phyloP scores from a whole-genome alignment of 2,329 filamentous ascomycete genomes.

The Colletotrichum caudatum region DNA sequence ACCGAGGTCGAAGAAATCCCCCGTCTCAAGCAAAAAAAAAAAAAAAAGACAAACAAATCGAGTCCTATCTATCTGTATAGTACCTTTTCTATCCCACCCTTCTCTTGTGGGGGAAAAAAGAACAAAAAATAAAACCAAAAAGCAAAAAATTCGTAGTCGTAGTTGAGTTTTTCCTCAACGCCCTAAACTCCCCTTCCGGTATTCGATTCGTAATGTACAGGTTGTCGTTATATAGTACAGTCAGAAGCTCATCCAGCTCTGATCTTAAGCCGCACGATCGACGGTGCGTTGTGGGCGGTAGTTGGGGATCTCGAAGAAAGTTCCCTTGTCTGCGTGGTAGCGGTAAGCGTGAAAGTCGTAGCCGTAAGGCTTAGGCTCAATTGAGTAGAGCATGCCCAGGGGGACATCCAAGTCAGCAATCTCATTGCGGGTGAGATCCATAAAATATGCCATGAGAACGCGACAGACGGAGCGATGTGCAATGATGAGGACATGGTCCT shows the following conservation, averaged over 20 bases:
- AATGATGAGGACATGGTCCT: conserved; percentile 92
- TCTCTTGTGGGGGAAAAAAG: not conserved
- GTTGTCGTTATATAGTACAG: conserved; percentile 34
- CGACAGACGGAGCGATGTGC: conserved; percentile 93
- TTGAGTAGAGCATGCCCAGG: conserved; percentile 90
- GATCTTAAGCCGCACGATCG: conserved; percentile 53
- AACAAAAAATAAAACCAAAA: not conserved
- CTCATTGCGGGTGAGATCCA: conserved; percentile 88
- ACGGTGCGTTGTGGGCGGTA: conserved; percentile 78
- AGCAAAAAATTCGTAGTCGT: conserved; percentile 30
- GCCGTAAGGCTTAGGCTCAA: conserved; percentile 97
- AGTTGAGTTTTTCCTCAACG: conserved; percentile 33
- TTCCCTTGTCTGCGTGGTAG: conserved; percentile 81
- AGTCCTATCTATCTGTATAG: conserved; percentile 24
- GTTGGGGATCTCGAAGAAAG: conserved; percentile 88
- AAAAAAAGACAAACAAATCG: not conserved
- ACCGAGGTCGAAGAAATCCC: conserved; percentile 21
- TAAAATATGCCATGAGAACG: conserved; percentile 96
- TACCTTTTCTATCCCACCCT: conserved; percentile 17
- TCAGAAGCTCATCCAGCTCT: conserved; percentile 2
- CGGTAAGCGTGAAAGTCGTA: conserved; percentile 96
- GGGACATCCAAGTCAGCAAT: conserved; percentile 96
- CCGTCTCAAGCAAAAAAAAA: conserved; percentile 16
- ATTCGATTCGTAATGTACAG: conserved; percentile 38
- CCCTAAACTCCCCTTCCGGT: conserved; percentile 29